Percentiles rank a stretch among this genome's conserved stretches.
These are phyloP conservation scores for Curvularia sp. DNA, from an alignment of 2,329 filamentous ascomycete species.

Conservation along the genomic window DNA sequence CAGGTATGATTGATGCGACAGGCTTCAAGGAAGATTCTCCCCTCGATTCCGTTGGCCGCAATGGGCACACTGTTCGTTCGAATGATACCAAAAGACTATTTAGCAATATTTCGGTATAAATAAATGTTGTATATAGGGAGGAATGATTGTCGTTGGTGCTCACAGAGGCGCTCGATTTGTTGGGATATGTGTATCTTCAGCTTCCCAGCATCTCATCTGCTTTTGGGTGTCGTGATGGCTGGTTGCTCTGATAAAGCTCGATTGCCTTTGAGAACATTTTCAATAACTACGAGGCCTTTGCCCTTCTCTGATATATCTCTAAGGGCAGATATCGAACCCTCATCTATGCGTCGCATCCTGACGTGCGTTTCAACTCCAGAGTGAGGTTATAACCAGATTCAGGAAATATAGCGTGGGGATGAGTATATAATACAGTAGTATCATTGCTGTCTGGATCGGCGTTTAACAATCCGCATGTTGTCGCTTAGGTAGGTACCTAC, in stretches of 20 bases:
- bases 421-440: no score
- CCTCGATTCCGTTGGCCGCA: slow-evolving; percentile 11
- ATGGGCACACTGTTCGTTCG: slow-evolving; percentile 44
- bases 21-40: no score
- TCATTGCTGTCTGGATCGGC: no score
- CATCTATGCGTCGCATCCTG: neutral
- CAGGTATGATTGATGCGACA: no score
- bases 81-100: slow-evolving; percentile 41
- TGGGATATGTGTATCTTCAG: slow-evolving; percentile 21
- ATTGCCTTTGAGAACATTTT: slow-evolving; percentile 49
- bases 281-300: slow-evolving; percentile 51
- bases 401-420: no score
- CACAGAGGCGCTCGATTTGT: slow-evolving; percentile 30
- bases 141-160: slow-evolving; percentile 36
- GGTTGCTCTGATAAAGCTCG: slow-evolving; percentile 52
- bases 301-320: slow-evolving; percentile 37
- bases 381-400: no score
- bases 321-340: neutral
- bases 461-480: no score
- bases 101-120: slow-evolving; percentile 25
- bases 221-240: slow-evolving; percentile 42
- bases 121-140: slow-evolving; percentile 42
- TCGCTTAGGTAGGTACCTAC: no score
- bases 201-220: slow-evolving; percentile 24
- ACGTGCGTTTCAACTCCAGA: no score